phyloP scores from a whole-genome alignment of 352 stramenopile genomes.

The Phytophthora melonis region DNA sequence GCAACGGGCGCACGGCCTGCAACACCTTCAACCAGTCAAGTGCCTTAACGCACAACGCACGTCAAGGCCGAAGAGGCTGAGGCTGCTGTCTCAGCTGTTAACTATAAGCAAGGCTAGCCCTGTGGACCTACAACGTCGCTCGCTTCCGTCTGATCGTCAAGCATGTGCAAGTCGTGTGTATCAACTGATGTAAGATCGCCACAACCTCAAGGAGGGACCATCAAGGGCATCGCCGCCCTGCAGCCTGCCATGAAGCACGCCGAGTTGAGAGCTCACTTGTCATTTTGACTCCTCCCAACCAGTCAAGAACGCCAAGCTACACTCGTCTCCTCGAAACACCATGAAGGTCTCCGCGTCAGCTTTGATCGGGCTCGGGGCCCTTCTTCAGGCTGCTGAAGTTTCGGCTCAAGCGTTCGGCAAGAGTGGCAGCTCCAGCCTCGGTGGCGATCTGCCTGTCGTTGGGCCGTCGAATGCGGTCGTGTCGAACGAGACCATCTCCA shows the following conservation, averaged over 20 bases:
- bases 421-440: constrained; percentile 27
- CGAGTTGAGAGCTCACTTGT: constrained; percentile 36
- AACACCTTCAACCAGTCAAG: background rate
- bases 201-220: background rate
- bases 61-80: background rate
- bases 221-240: background rate
- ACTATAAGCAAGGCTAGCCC: background rate
- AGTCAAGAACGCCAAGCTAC: constrained; percentile 18
- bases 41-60: background rate
- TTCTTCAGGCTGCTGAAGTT: constrained; percentile 30
- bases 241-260: background rate
- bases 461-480: constrained; percentile 17
- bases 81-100: background rate
- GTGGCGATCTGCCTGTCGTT: constrained; percentile 20
- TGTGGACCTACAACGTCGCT: background rate
- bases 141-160: background rate
- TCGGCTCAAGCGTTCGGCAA: constrained; percentile 18
- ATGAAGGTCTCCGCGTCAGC: constrained; percentile 41
- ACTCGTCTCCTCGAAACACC: constrained; percentile 12
- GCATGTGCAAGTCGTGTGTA: constrained; percentile 1
- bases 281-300: constrained; percentile 32
- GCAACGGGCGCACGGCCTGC: background rate
- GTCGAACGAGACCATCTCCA: constrained; percentile 11
- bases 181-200: background rate
- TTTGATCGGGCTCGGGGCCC: constrained; percentile 28